Percentiles rank a stretch among this genome's conserved stretches.
Evolutionary conservation across 257 asterid genomes (phyloP).

Genomic region (Linaria vulgaris): DNA sequence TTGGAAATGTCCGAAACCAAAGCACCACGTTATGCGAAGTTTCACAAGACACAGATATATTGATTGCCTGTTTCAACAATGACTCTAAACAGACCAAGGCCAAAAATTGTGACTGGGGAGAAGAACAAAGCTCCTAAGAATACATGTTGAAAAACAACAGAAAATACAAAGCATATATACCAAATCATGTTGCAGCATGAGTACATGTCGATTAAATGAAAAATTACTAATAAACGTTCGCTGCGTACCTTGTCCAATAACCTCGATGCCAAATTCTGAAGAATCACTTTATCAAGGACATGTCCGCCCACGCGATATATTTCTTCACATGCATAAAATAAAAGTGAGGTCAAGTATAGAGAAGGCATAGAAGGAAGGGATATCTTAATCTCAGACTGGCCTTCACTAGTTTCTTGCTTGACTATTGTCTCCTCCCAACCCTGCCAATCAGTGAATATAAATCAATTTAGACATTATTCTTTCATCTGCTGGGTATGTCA

Average conservation of each 20-base stretch:
- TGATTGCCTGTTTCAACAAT: neutral
- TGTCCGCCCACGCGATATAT: slow-evolving; percentile 96
- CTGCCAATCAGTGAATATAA: slow-evolving; percentile 43
- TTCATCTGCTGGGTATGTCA: slow-evolving; percentile 14
- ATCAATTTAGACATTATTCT: slow-evolving; percentile 15
- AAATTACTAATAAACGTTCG: slow-evolving; percentile 21
- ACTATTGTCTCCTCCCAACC: slow-evolving; percentile 98
- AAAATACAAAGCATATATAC: neutral
- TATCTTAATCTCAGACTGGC: slow-evolving; percentile 78
- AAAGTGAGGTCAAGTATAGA: slow-evolving; percentile 64
- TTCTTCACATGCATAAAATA: slow-evolving; percentile 91
- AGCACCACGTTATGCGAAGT: no score
- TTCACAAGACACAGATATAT: no score
- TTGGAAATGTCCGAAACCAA: no score
- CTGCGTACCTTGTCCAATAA: slow-evolving; percentile 70
- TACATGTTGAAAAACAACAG: neutral
- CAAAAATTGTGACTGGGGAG: neutral
- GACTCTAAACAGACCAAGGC: neutral
- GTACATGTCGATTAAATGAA: slow-evolving; percentile 10
- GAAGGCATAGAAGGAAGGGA: slow-evolving; percentile 98
- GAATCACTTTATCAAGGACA: slow-evolving; percentile 77
- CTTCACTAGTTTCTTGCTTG: slow-evolving; percentile 73
- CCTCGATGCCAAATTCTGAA: slow-evolving; percentile 77
- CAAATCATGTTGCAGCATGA: neutral
- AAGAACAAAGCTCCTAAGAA: neutral